These are phyloP conservation scores for Daldinia concentrica DNA, from an alignment of 495 filamentous ascomycete genomes.

Conservation along the genomic window DNA sequence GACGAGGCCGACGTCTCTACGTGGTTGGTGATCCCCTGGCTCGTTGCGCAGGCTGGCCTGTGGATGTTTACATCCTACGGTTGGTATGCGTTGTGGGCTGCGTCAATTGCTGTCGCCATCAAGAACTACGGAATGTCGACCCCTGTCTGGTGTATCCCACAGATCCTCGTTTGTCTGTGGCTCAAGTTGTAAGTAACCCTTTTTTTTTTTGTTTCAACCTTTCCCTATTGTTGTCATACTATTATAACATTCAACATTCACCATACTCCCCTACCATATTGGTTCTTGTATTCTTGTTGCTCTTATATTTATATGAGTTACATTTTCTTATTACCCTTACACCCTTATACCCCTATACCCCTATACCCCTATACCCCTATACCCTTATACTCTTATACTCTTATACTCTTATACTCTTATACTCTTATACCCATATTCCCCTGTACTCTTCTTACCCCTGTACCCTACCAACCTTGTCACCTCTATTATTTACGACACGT, in stretches of 20 bases:
- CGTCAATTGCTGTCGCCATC: not conserved
- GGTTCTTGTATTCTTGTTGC: not conserved
- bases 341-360: not conserved
- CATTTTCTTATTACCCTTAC: not conserved
- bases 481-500: not conserved
- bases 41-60: conserved; percentile 11
- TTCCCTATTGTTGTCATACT: conserved; percentile 1
- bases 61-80: conserved; percentile 14
- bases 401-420: not conserved
- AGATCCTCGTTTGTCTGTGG: not conserved
- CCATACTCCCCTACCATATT: not conserved
- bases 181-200: conserved; percentile 17
- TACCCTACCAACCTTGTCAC: not conserved
- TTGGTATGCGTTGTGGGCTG: conserved; percentile 17
- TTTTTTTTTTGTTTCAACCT: not conserved
- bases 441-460: not conserved
- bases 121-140: conserved; percentile 1
- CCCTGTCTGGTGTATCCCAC: not conserved
- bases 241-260: not conserved
- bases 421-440: no score
- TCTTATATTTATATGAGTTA: not conserved
- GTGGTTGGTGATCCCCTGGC: not conserved
- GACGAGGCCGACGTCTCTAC: conserved; percentile 3
- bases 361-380: not conserved
- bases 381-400: not conserved